Percentiles rank a stretch among this genome's conserved stretches.
Conservation (phyloP, 148 eudicot species). For the Polygonum aviculare region DNA sequence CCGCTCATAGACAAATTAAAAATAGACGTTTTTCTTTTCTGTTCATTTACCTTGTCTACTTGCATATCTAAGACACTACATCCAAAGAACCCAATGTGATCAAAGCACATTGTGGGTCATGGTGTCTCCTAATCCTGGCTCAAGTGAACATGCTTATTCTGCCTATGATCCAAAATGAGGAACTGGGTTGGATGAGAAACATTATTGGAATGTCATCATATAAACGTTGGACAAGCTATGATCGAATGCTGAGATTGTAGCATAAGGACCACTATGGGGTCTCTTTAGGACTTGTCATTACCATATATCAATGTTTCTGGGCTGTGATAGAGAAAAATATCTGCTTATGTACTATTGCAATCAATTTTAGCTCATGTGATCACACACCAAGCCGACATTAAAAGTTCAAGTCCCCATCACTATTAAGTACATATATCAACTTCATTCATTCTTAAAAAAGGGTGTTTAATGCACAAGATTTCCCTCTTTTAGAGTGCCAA, state of each 20-base stretch:
- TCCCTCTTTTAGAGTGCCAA: not conserved
- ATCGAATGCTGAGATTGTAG: slow-evolving; percentile 2
- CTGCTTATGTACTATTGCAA: not conserved
- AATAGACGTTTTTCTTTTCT: not conserved
- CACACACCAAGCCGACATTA: not conserved
- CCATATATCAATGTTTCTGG: not conserved
- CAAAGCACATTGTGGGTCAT: not conserved
- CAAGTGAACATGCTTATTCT: slow-evolving; percentile 8
- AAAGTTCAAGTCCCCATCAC: not conserved
- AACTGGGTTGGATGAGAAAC: slow-evolving; percentile 2
- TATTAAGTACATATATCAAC: slow-evolving; percentile 2
- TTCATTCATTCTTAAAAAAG: not conserved
- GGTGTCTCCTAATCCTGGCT: slow-evolving; percentile 6
- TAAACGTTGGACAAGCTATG: not conserved
- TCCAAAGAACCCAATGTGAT: not conserved
- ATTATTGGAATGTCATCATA: not conserved
- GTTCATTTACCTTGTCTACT: not conserved
- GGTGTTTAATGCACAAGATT: slow-evolving; percentile 3
- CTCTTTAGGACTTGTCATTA: not conserved
- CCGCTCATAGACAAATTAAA: not conserved
- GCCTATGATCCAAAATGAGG: slow-evolving; percentile 1
- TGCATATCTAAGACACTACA: not conserved
- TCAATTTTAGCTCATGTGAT: not conserved
- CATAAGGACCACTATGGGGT: not conserved
- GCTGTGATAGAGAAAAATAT: slow-evolving; percentile 1